Evolutionary conservation across 805 yeast genomes (phyloP), one percentile per base, ranked within the genome.

Genomic region (Kockiozyma suomiensis): DNA sequence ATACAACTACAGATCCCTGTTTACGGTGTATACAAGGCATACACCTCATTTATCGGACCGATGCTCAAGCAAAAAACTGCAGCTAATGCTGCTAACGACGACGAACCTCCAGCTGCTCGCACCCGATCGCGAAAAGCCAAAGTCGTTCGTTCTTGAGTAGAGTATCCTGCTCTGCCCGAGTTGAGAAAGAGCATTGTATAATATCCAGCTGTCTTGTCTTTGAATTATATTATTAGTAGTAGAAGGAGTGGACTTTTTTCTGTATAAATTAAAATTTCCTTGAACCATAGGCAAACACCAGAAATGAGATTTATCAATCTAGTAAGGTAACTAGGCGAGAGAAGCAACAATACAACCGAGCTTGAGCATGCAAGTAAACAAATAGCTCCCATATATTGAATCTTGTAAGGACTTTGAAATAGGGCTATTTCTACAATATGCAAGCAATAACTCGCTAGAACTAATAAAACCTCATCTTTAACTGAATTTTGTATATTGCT

Each of bases 1-100:
- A 2, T 6, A 15, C 1, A 4, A 4, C n/a, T n/a, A 7, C 8
- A 60, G 65, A 61, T 61, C 43, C 65, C 65, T 10, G 3, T 37
- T 17, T 61, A 61, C 38, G 62, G 65, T 15, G 23, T 54, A 2
- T 61, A 58, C 25, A 50, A 40, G 54, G 61, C 61, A 2, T 61
- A 61, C 42, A 55, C 65, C 19, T 60, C 63, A 19, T 50, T 61
- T 13, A 58, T 61, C 35, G 63, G 58, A 3, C 65, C 65, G 15
- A 47, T 61, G 59, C 59, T 61, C 17, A 46, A 45, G 45, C 52
- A 50, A 26, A 46, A 54, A 12, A 56, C 61, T 10, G 54, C 53
- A 4, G 43, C 43, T 25, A 19, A 25, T 12, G 13, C 51, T 32
- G 23, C 23, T n/a, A 28, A 23, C 15, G 43, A 41, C 15, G 47